Percentiles rank a stretch among this genome's conserved stretches.
These are phyloP conservation scores for Sarocladium strictum DNA, from an alignment of 2,329 filamentous ascomycete genomes.

Conservation along the genomic window DNA sequence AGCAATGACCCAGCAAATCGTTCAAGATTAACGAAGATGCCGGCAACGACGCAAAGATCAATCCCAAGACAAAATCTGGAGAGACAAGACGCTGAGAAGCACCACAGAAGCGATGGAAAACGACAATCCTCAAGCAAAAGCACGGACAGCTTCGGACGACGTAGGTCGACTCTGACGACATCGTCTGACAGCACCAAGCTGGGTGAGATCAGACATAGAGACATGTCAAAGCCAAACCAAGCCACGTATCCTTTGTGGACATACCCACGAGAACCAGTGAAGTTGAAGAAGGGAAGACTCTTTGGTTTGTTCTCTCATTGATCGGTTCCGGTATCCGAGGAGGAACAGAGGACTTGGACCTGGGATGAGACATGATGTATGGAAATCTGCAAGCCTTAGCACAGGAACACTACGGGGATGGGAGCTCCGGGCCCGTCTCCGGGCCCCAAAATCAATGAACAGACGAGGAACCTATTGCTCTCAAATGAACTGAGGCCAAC, in stretches of 20 bases:
- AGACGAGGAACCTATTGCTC: too few species aligned
- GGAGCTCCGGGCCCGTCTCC: too few species aligned
- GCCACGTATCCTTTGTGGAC: background rate
- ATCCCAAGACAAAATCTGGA: too few species aligned
- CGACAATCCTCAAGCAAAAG: background rate
- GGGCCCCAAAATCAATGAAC: too few species aligned
- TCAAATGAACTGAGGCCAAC: too few species aligned
- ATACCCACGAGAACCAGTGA: background rate
- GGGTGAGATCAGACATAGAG: slow-evolving; percentile 31
- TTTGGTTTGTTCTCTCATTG: background rate
- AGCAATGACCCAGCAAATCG: background rate
- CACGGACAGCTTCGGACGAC: slow-evolving; percentile 10
- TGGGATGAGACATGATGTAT: background rate
- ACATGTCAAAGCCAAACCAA: slow-evolving; percentile 2
- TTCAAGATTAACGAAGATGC: background rate
- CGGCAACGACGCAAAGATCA: background rate
- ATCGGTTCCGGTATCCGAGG: background rate
- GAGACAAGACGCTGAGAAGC: background rate
- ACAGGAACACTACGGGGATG: too few species aligned
- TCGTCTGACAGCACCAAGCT: slow-evolving; percentile 39
- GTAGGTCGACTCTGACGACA: slow-evolving; percentile 27
- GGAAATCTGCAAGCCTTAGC: background rate
- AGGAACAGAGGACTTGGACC: too few species aligned
- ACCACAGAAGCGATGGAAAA: background rate
- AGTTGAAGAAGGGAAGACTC: background rate